Base-by-base conservation (phyloP, 495 filamentous ascomycete species). In the Sordaria brevicollis region DNA sequence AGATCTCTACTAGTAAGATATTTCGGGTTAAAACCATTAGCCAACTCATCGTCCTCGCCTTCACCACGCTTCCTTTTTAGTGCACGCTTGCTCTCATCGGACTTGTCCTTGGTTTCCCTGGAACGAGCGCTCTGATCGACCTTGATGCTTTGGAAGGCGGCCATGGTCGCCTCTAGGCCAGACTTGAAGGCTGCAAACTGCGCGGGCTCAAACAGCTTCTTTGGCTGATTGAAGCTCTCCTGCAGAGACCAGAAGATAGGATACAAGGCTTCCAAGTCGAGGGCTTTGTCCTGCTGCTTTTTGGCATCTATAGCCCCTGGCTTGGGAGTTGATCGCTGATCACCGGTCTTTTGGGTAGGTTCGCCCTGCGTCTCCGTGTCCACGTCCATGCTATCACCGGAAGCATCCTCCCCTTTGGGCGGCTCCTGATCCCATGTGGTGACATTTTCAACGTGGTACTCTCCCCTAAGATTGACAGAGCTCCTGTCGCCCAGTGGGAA, bases 401-500 rank as follows among this genome's bases (percentile, higher is more conserved):
- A 83, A 71, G 81, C 85, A 1, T 84, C 85, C 67, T 83, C 74
- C n/a, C 82, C 74, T 25, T 62, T 62, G 9, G 79, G 70, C 3
- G 81, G 72, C 19, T 82, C 81, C 19, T 87, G 84, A 69, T 97
- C 94, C 77, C 88, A 98, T 0, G 86, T 89, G 2, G 95, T 99
- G 67, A 95, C 88, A 85, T 99, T 99, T 74, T 97, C 94, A 21
- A 90, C 87, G 75, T 99, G 96, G 72, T 94, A 99, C 79, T 98
- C 95, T 73, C 95, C 95, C 34, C 96, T 89, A 65, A 97, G 86
- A 74, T 99, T 99, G 65, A 99, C 94, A 2, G 94, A 97, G 77
- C 95, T 97, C 75, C 92, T 94, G 81, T 99, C 95, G 33, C 94
- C 93, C 0, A 98, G 84, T 11, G 95, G 93, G 75, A 98, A 97